Evolutionary conservation across 805 yeast species (phyloP).

Genomic region (Metschnikowia shivogae): DNA sequence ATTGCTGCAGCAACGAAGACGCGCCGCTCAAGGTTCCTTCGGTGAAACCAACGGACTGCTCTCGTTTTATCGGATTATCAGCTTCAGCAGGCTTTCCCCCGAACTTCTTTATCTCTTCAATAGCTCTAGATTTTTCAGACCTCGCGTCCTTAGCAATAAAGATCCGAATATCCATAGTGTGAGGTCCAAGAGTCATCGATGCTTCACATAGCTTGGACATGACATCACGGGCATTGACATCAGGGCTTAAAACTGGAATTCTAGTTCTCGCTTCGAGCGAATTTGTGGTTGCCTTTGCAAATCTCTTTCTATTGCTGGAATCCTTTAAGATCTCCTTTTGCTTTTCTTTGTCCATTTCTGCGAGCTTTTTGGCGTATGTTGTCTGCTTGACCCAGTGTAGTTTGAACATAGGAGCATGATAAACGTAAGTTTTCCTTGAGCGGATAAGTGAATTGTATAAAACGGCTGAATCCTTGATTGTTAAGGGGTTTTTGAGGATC

Average conservation of each 20-base stretch:
- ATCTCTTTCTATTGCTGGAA: constrained; percentile 14
- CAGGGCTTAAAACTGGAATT: constrained; percentile 34
- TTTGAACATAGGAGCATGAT: constrained; percentile 68
- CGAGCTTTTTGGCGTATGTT: constrained; percentile 45
- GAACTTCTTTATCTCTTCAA: constrained; percentile 18
- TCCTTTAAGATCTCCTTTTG: constrained; percentile 17
- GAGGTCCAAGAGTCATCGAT: constrained; percentile 73
- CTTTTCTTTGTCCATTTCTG: constrained; percentile 31
- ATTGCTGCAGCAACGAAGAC: neutral
- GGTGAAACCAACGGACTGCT: neutral
- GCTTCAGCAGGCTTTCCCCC: constrained; percentile 4
- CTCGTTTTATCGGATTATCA: neutral
- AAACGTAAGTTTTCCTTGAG: constrained; percentile 57
- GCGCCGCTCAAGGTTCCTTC: neutral
- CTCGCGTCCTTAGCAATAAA: constrained; percentile 84
- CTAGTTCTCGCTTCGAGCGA: constrained; percentile 21
- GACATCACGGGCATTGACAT: constrained; percentile 64
- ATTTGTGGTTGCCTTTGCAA: constrained; percentile 18
- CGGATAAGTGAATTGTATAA: constrained; percentile 65
- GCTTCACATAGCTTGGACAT: constrained; percentile 89
- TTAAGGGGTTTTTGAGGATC: constrained; percentile 59
- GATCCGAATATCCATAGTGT: constrained; percentile 67
- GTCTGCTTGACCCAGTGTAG: constrained; percentile 77
- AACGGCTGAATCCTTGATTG: constrained; percentile 69
- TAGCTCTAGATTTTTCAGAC: constrained; percentile 44